Conservation (phyloP, 164 flowering plant species). For the Akebia trifoliata region DNA sequence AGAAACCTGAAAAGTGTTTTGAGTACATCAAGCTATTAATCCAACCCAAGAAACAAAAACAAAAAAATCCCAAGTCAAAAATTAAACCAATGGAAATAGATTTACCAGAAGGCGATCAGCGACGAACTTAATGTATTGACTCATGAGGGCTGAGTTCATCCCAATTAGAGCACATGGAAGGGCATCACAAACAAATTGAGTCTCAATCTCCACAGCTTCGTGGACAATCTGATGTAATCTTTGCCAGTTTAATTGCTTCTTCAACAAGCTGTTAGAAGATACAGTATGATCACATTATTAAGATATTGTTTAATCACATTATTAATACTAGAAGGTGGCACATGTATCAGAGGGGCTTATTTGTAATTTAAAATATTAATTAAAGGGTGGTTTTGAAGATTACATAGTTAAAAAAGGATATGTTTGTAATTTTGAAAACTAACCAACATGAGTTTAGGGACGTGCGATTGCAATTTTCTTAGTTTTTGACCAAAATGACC, state of each 20-base stretch:
- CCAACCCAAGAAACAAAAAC: background rate
- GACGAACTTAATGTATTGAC: conserved; percentile 83
- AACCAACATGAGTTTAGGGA: no score
- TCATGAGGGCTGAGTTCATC: conserved; percentile 75
- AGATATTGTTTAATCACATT: no score
- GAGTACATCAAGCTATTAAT: background rate
- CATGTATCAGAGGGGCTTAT: no score
- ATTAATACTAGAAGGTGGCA: no score
- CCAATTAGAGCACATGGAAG: conserved; percentile 80
- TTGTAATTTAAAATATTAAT: no score
- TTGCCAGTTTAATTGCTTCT: conserved; percentile 41
- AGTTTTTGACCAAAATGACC: no score
- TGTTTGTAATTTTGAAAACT: no score
- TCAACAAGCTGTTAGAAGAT: conserved; percentile 40
- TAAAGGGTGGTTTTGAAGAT: no score
- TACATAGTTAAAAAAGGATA: no score
- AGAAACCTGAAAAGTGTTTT: conserved; percentile 37
- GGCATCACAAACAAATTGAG: conserved; percentile 78
- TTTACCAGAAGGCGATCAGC: conserved; percentile 73
- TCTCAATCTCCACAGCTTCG: conserved; percentile 86
- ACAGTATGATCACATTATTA: no score
- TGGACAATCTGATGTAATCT: conserved; percentile 53
- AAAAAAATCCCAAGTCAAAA: conserved; percentile 5
- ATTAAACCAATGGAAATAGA: conserved; percentile 3
- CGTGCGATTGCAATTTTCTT: no score